Evolutionary conservation across 495 filamentous ascomycete genomes (phyloP).

Genomic region (Hyaloscypha bicolor): DNA sequence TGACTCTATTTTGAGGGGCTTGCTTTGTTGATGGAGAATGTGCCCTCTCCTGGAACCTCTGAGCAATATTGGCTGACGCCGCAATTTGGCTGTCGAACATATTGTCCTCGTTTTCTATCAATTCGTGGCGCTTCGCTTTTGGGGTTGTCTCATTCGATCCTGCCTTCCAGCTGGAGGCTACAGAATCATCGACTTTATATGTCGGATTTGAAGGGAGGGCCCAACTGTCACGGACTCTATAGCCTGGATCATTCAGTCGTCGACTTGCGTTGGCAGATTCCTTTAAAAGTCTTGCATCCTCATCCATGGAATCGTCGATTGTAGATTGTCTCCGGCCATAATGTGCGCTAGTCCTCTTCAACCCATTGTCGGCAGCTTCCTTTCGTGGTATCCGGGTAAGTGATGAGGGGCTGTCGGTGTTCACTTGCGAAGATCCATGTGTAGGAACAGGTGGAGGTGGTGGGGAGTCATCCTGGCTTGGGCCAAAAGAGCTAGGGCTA

Average conservation of each 20-base stretch:
- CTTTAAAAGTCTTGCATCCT: conserved; percentile 67
- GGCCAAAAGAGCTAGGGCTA: conserved; percentile 32
- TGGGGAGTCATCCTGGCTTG: conserved; percentile 25
- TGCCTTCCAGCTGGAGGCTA: conserved; percentile 37
- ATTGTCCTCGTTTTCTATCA: conserved; percentile 23
- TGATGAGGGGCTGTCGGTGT: conserved; percentile 12
- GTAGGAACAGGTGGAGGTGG: conserved; percentile 39
- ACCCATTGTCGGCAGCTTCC: conserved; percentile 38
- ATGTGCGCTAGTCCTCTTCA: conserved; percentile 51
- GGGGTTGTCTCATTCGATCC: conserved; percentile 29
- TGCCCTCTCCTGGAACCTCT: conserved; percentile 34
- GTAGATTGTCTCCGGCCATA: conserved; percentile 47
- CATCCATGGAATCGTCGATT: conserved; percentile 58
- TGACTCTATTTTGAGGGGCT: conserved; percentile 66
- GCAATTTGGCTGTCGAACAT: conserved; percentile 44
- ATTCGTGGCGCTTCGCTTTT: conserved; percentile 21
- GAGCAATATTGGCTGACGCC: conserved; percentile 53
- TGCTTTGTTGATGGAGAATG: conserved; percentile 40
- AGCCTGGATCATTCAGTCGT: conserved; percentile 39
- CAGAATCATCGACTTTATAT: conserved; percentile 39
- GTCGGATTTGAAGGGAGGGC: conserved; percentile 29
- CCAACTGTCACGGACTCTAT: conserved; percentile 34
- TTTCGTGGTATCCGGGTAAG: conserved; percentile 13
- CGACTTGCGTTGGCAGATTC: conserved; percentile 59
- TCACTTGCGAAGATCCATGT: conserved; percentile 33